Conservation (phyloP, 768 basidiomycete genomes). For the Calocera viscosa region DNA sequence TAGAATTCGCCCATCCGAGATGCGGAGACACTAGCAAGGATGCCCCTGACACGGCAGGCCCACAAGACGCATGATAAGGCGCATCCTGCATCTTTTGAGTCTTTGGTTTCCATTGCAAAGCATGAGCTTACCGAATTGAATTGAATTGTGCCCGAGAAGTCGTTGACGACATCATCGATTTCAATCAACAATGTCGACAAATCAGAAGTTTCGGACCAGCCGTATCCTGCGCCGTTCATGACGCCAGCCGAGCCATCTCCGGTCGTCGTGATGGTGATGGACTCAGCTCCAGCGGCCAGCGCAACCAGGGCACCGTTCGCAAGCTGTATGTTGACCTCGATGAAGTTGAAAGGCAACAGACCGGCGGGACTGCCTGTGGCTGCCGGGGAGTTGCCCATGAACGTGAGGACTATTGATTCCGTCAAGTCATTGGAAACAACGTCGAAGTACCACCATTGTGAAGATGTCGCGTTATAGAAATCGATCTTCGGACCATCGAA, state of each 20-base stretch:
- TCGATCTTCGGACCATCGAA: background rate
- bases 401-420: background rate
- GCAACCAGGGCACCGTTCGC: background rate
- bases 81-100: background rate
- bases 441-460: slow-evolving; percentile 7
- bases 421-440: background rate
- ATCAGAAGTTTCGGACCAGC: background rate
- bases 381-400: background rate
- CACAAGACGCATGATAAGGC: background rate
- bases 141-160: background rate
- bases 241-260: background rate
- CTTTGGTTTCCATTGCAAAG: no score
- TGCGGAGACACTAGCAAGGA: background rate
- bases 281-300: background rate
- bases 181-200: background rate
- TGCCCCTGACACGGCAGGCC: background rate
- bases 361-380: background rate
- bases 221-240: background rate
- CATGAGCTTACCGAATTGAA: background rate
- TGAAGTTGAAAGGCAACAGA: background rate
- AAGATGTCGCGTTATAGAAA: background rate
- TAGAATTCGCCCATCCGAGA: background rate
- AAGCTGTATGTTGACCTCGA: background rate
- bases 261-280: background rate
- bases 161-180: background rate